A percentile compares a stretch with the other conserved stretches of the same genome.
These are phyloP conservation scores for Jamesozyma lodderae DNA, from an alignment of 805 yeast species.

Conservation along the genomic window DNA sequence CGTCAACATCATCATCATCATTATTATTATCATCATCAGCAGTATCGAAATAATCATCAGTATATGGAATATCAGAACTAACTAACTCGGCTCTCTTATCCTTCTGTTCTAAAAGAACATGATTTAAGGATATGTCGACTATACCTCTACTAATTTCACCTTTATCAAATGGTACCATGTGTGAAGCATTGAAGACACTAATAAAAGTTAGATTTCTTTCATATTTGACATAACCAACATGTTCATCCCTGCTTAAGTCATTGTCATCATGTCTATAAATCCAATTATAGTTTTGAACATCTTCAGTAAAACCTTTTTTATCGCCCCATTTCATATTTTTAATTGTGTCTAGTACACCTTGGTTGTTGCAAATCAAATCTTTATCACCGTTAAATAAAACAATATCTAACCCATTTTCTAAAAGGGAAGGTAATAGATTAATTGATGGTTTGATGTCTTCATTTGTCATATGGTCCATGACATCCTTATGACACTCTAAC, in stretches of 20 bases:
- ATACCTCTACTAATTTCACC: conserved; percentile 64
- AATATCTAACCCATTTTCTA: conserved; percentile 48
- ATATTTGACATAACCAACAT: conserved; percentile 38
- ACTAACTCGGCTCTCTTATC: conserved; percentile 41
- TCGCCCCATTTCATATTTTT: conserved; percentile 59
- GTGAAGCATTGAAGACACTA: conserved; percentile 67
- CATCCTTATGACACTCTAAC: conserved; percentile 69
- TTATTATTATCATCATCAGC: conserved; percentile 6
- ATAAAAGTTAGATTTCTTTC: conserved; percentile 73
- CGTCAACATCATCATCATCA: conserved; percentile 2
- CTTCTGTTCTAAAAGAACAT: conserved; percentile 46
- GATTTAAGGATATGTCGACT: conserved; percentile 43
- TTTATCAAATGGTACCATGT: conserved; percentile 87
- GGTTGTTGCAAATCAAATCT: conserved; percentile 79
- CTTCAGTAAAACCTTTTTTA: conserved; percentile 28
- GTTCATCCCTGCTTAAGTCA: conserved; percentile 22
- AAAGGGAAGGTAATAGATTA: conserved; percentile 54
- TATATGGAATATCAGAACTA: conserved; percentile 31
- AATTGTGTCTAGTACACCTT: conserved; percentile 65
- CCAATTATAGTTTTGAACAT: conserved; percentile 35
- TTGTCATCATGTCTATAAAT: conserved; percentile 21
- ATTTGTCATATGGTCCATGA: conserved; percentile 44
- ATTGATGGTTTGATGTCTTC: conserved; percentile 50
- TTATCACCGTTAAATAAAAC: conserved; percentile 78
- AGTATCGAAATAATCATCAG: conserved; percentile 40